Base-by-base conservation (phyloP, 2,329 filamentous ascomycete genomes). In the Penicillium sp. region DNA sequence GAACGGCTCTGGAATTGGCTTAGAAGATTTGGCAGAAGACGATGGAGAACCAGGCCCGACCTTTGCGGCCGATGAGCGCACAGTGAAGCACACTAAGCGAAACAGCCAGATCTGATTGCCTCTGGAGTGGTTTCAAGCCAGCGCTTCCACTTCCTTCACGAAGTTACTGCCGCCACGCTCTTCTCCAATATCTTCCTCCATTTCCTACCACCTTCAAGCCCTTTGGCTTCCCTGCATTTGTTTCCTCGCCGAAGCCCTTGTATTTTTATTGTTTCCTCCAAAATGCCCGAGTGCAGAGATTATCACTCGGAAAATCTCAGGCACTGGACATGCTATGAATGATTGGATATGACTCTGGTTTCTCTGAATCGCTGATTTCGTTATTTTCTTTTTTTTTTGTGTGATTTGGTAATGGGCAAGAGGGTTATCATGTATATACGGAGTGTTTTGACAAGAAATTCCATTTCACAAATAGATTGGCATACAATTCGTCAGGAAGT, bases 11-110 rank as follows among this genome's bases (percentile, higher is more conserved):
- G 86, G 85, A 5, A 91, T 96, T 62, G 90, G 90, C 42, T 80
- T 98, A 47, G 85, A 86, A 14, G 91, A 96, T 66, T 79, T 97
- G 39, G 83, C 89, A 2, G 90, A 93, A 63, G 88, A 47, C 46
- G 50, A 91, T 29, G 88, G 72, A 9, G 72, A 69, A 55, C 72
- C 72, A 13, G 73, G 73, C n/a, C 72, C 73, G 54, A 75, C 70
- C 1, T 69, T 67, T 53, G 66, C 71, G 54, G 63, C 55, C 37
- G 65, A 68, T 26, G 65, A 69, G 46, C 58, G 65, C 19, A 63
- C 68, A 8, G 63, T 62, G 26, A 61, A 65, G 44, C 68, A 69
- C 26, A 66, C 67, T 42, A 69, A 70, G 51, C 75, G 72, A 55
- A 66, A 70, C 45, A 70, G 71, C 53, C 69, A 72, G 53, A 65